These are phyloP conservation scores for Neurospora sp. DNA, from an alignment of 495 filamentous ascomycete species.

Conservation along the genomic window DNA sequence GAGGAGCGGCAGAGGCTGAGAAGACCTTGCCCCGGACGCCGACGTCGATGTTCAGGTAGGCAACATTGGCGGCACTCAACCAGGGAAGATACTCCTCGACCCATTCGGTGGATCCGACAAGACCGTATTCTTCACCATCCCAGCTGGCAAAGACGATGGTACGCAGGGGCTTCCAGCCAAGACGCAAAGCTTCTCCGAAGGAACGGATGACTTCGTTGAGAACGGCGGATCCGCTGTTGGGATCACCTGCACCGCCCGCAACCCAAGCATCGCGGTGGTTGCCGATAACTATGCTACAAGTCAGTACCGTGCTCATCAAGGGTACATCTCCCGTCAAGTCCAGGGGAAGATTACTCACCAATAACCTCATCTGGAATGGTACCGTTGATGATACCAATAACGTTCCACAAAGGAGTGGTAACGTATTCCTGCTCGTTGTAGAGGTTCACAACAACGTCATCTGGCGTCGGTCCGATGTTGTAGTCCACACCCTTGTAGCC, in stretches of 20 bases:
- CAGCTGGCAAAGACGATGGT: conserved; percentile 92
- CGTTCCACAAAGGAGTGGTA: conserved; percentile 86
- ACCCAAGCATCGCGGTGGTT: conserved; percentile 96
- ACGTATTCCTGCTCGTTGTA: conserved; percentile 83
- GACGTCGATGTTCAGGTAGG: conserved; percentile 86
- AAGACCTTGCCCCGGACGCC: conserved; percentile 66
- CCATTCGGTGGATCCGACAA: conserved; percentile 88
- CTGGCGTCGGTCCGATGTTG: conserved; percentile 80
- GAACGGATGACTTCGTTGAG: conserved; percentile 77
- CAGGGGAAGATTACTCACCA: conserved; percentile 4
- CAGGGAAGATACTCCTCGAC: conserved; percentile 90
- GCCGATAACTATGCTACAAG: conserved; percentile 55
- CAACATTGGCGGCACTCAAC: conserved; percentile 65
- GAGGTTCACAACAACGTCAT: conserved; percentile 65
- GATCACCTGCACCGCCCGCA: conserved; percentile 77
- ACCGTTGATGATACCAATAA: conserved; percentile 92
- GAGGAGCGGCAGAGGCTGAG: conserved; percentile 59
- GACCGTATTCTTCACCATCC: conserved; percentile 91
- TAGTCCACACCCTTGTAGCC: conserved; percentile 79
- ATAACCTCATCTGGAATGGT: conserved; percentile 66
- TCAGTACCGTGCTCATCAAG: neutral
- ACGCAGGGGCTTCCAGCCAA: conserved; percentile 82
- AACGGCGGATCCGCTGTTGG: conserved; percentile 83
- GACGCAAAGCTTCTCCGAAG: conserved; percentile 65
- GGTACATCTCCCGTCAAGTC: neutral